A percentile compares a stretch with the other conserved stretches of the same genome.
Evolutionary conservation across 208 protist species (phyloP).

Genomic region (Leishmania amazonensis): DNA sequence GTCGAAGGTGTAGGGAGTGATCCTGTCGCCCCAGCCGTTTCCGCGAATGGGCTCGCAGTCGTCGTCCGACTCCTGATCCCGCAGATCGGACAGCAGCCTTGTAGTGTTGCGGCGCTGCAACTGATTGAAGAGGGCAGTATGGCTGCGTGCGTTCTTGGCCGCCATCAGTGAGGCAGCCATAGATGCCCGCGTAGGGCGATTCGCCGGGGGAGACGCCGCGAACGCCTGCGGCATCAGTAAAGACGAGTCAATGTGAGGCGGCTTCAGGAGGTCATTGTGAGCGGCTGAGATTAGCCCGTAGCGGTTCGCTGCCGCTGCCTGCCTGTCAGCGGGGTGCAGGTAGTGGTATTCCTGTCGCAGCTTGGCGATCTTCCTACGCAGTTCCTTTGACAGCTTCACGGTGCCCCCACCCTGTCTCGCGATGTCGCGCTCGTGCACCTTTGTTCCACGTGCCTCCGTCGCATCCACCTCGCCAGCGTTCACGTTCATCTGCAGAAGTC

Average conservation of each 20-base stretch:
- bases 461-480: slow-evolving; percentile 24
- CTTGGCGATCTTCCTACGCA: slow-evolving; percentile 45
- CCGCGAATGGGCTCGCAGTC: slow-evolving; percentile 52
- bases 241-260: slow-evolving; percentile 65
- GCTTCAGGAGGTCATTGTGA: slow-evolving; percentile 61
- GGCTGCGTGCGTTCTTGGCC: slow-evolving; percentile 39
- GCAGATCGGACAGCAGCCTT: slow-evolving; percentile 47
- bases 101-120: slow-evolving; percentile 65
- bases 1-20: slow-evolving; percentile 69
- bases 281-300: slow-evolving; percentile 79
- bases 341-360: slow-evolving; percentile 54
- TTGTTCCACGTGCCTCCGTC: slow-evolving; percentile 23
- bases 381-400: slow-evolving; percentile 51
- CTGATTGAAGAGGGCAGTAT: slow-evolving; percentile 58
- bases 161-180: slow-evolving; percentile 20
- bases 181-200: slow-evolving; percentile 21
- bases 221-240: slow-evolving; percentile 58
- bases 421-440: slow-evolving; percentile 18
- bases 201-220: slow-evolving; percentile 33
- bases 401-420: slow-evolving; percentile 14
- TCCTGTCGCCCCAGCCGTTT: slow-evolving; percentile 80
- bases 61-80: slow-evolving; percentile 11
- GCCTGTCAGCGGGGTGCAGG: slow-evolving; percentile 30
- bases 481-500: slow-evolving; percentile 80
- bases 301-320: slow-evolving; percentile 34